These are phyloP conservation scores for Sphagnum fallax DNA, from an alignment of 228 moss, liverwort and hornwort genomes.

Conservation along the genomic window DNA sequence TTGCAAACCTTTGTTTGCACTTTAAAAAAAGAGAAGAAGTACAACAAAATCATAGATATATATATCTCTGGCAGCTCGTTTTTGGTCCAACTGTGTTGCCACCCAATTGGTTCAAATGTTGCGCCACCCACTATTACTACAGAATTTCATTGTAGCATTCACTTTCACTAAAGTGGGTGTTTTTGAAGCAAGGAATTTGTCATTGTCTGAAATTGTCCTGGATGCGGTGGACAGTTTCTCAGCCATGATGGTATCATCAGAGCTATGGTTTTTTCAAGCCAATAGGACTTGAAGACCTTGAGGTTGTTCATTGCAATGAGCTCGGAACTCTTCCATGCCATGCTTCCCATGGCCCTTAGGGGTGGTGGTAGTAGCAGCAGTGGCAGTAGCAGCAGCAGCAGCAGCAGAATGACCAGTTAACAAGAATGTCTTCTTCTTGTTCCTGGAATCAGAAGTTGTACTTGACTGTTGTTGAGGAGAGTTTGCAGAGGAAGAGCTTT, in stretches of 20 bases:
- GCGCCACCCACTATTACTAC: too few relatives aligned
- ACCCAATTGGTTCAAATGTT: too few relatives aligned
- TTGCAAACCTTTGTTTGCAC: too few relatives aligned
- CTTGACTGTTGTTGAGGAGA: slow-evolving; percentile 16
- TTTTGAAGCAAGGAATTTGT: too few relatives aligned
- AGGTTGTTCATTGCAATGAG: slow-evolving; percentile 58
- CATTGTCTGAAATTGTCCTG: too few relatives aligned
- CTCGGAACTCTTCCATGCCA: slow-evolving; percentile 43
- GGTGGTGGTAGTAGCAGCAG: neutral
- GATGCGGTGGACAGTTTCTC: too few relatives aligned
- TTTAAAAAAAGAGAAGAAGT: too few relatives aligned
- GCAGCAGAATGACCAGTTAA: neutral
- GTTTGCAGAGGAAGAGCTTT: neutral
- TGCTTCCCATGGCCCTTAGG: slow-evolving; percentile 41
- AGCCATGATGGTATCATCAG: neutral
- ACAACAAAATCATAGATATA: too few relatives aligned
- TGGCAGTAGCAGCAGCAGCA: neutral
- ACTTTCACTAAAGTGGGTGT: too few relatives aligned
- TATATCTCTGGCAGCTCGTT: too few relatives aligned
- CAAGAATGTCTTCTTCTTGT: slow-evolving; percentile 1
- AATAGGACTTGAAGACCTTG: slow-evolving; percentile 67
- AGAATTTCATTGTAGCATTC: too few relatives aligned
- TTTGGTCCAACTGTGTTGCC: too few relatives aligned
- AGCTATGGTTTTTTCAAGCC: slow-evolving; percentile 5
- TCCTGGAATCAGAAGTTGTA: slow-evolving; percentile 5